Evolutionary conservation across 2,329 filamentous ascomycete genomes (phyloP).

Genomic region (Podosphaera fusca): DNA sequence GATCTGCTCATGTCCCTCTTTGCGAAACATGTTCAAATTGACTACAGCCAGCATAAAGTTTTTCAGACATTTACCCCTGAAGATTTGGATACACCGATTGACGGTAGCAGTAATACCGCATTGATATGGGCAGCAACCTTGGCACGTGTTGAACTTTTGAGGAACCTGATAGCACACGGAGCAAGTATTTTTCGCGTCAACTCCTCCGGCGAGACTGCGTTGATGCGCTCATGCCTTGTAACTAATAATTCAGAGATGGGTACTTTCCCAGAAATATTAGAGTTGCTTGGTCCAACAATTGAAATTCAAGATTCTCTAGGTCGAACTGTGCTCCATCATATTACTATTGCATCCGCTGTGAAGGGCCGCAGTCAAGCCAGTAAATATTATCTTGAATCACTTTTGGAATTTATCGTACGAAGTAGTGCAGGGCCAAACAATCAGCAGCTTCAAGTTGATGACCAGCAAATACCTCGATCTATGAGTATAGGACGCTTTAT

Average conservation of each 20-base stretch:
- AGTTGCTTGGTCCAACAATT: constrained; percentile 72
- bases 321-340: constrained; percentile 83
- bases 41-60: constrained; percentile 52
- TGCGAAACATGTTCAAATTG: constrained; percentile 39
- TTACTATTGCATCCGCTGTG: constrained; percentile 84
- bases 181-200: constrained; percentile 80
- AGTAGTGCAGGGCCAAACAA: constrained; percentile 45
- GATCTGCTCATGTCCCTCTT: constrained; percentile 65
- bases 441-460: constrained; percentile 19
- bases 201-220: constrained; percentile 66
- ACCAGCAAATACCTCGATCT: constrained; percentile 7
- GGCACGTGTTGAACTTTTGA: constrained; percentile 60
- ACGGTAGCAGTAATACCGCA: constrained; percentile 70
- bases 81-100: constrained; percentile 82
- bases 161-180: constrained; percentile 59
- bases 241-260: constrained; percentile 85
- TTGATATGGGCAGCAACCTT: constrained; percentile 92
- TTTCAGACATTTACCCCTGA: constrained; percentile 51
- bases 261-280: constrained; percentile 74
- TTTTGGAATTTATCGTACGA: constrained; percentile 83
- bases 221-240: constrained; percentile 81
- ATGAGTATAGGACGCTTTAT: constrained; percentile 87
- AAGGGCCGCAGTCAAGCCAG: constrained; percentile 80
- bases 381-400: constrained; percentile 84
- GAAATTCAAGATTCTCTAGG: constrained; percentile 77